Evolutionary conservation across 2,329 filamentous ascomycete species (phyloP).

Genomic region (Simplicillium sp.): DNA sequence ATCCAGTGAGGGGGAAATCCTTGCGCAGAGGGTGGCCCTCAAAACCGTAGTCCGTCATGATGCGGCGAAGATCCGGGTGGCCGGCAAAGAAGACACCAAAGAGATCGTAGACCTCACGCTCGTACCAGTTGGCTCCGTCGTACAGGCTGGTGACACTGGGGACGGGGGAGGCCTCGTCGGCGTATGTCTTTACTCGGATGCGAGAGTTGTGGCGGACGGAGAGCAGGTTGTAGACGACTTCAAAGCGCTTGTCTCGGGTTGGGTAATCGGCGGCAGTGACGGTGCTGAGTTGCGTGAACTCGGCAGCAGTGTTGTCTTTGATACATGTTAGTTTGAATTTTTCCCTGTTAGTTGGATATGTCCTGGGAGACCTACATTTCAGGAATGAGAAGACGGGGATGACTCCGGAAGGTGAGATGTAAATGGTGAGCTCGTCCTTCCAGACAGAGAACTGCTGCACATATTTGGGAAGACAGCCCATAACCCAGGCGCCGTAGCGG

Average conservation of each 20-base stretch:
- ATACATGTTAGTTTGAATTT: conserved; percentile 3
- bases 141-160: conserved; percentile 80
- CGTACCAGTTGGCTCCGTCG: conserved; percentile 97
- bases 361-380: conserved; percentile 49
- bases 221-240: conserved; percentile 95
- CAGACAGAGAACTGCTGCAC: conserved; percentile 98
- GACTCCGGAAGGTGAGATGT: conserved; percentile 80
- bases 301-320: conserved; percentile 84
- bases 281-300: conserved; percentile 88
- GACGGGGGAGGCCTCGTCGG: conserved; percentile 88
- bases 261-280: conserved; percentile 95
- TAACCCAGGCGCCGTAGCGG: conserved; percentile 91
- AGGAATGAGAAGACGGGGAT: conserved; percentile 90
- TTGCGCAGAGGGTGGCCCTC: conserved; percentile 96
- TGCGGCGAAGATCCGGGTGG: conserved; percentile 90
- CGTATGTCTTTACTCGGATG: conserved; percentile 97
- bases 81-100: conserved; percentile 95
- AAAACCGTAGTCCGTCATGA: conserved; percentile 99
- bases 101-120: conserved; percentile 94
- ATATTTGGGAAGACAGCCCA: conserved; percentile 95
- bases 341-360: not conserved
- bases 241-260: conserved; percentile 89
- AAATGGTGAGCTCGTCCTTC: conserved; percentile 97
- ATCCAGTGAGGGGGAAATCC: conserved; percentile 95
- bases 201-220: conserved; percentile 94